Conservation (phyloP, 495 filamentous ascomycete species). For the Xylaria curta region DNA sequence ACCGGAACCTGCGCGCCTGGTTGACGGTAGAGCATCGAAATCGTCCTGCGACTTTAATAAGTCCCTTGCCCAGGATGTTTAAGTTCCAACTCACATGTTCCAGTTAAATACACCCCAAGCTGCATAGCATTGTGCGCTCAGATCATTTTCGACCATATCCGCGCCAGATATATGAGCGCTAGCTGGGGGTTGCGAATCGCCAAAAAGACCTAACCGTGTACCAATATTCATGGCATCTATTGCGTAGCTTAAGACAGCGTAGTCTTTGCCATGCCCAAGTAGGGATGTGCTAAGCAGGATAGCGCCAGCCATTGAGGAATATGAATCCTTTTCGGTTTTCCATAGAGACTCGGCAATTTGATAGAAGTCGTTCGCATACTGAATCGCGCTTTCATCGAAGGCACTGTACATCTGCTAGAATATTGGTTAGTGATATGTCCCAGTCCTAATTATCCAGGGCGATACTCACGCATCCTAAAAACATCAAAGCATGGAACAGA, state of each 20-base stretch:
- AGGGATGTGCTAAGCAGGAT: constrained; percentile 32
- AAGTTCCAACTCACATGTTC: constrained; percentile 32
- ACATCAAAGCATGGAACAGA: constrained; percentile 37
- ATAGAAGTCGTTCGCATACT: constrained; percentile 28
- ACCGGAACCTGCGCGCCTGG: constrained; percentile 30
- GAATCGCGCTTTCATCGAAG: constrained; percentile 27
- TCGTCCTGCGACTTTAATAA: constrained; percentile 17
- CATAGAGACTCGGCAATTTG: constrained; percentile 28
- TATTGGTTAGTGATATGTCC: constrained; percentile 2
- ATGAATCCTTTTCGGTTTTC: constrained; percentile 26
- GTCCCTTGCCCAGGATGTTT: neutral
- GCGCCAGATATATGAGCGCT: neutral
- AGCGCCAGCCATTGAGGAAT: constrained; percentile 33
- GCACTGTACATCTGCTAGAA: constrained; percentile 37
- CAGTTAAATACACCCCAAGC: constrained; percentile 40
- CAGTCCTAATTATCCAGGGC: neutral
- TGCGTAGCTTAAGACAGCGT: constrained; percentile 30
- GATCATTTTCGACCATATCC: constrained; percentile 19
- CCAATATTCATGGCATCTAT: constrained; percentile 33
- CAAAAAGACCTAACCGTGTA: constrained; percentile 30
- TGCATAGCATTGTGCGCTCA: constrained; percentile 29
- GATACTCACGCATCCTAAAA: constrained; percentile 35
- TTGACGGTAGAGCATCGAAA: constrained; percentile 35
- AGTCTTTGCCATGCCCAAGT: constrained; percentile 32
- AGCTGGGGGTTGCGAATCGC: neutral